phyloP scores from a whole-genome alignment of 306 rosid species.

The Trifolium pratense region DNA sequence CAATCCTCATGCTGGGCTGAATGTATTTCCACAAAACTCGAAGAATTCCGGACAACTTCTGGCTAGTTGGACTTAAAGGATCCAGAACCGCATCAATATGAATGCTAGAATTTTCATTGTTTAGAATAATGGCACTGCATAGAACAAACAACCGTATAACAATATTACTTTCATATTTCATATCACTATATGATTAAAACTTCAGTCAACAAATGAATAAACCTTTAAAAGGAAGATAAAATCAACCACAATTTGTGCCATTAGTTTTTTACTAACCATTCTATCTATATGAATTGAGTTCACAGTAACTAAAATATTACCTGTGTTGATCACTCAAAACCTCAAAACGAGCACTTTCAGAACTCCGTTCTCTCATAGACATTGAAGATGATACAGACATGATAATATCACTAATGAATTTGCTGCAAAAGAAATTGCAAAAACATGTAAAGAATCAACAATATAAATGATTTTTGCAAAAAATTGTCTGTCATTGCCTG shows the following conservation, averaged over 20 bases:
- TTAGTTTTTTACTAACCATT: not conserved
- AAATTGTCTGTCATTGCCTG: not conserved
- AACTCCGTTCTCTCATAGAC: constrained; percentile 84
- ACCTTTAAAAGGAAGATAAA: constrained; percentile 25
- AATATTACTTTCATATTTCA: constrained; percentile 31
- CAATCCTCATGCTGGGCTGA: constrained; percentile 96
- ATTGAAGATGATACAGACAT: constrained; percentile 83
- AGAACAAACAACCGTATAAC: constrained; percentile 38
- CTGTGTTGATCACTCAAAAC: constrained; percentile 74
- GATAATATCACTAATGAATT: constrained; percentile 85
- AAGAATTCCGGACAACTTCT: constrained; percentile 90
- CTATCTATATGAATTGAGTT: constrained; percentile 27
- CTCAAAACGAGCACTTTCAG: constrained; percentile 91
- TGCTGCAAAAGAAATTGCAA: constrained; percentile 57
- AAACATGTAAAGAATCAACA: constrained; percentile 11
- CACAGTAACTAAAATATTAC: constrained; percentile 46
- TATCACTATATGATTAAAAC: constrained; percentile 27
- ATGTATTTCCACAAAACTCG: constrained; percentile 74
- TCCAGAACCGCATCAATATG: constrained; percentile 95
- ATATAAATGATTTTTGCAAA: constrained; percentile 28
- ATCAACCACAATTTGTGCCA: constrained; percentile 12
- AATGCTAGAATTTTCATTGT: constrained; percentile 71
- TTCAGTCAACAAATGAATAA: constrained; percentile 28
- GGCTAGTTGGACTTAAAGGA: constrained; percentile 93
- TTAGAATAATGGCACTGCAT: constrained; percentile 83